Percentiles rank a stretch among this genome's conserved stretches.
Conservation (phyloP, 2,329 filamentous ascomycete genomes). For the Beauveria asiatica region DNA sequence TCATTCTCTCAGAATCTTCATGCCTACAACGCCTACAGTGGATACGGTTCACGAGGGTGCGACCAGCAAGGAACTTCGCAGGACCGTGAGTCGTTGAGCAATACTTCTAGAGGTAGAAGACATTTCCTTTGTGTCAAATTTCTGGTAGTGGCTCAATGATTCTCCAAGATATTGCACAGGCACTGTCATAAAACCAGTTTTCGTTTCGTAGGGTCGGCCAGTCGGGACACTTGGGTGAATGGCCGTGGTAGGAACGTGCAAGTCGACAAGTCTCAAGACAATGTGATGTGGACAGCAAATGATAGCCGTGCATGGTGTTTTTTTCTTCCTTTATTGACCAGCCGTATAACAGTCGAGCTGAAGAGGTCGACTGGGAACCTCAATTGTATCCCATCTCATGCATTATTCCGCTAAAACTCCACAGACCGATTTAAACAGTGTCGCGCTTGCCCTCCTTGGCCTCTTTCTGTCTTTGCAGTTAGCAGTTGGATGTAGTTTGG, state of each 20-base stretch:
- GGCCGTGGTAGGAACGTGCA: not conserved
- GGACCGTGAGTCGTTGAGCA: too few relatives aligned
- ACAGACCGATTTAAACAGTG: conserved; percentile 51
- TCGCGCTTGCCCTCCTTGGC: conserved; percentile 93
- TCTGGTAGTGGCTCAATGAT: too few relatives aligned
- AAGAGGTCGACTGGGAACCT: conserved; percentile 6
- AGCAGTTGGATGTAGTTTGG: conserved; percentile 18
- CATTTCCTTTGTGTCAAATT: too few relatives aligned
- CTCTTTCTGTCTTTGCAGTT: conserved; percentile 66
- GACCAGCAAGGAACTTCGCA: too few relatives aligned
- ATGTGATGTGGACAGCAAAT: not conserved
- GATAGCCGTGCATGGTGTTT: not conserved
- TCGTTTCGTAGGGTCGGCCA: too few relatives aligned
- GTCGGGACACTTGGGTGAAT: too few relatives aligned
- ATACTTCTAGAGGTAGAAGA: too few relatives aligned
- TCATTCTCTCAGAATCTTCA: too few relatives aligned
- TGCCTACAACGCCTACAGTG: too few relatives aligned
- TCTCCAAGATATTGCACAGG: too few relatives aligned
- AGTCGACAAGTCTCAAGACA: not conserved
- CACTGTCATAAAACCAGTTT: too few relatives aligned
- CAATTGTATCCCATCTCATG: conserved; percentile 11
- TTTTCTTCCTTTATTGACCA: conserved; percentile 9
- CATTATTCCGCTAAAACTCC: conserved; percentile 7
- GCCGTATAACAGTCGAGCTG: not conserved
- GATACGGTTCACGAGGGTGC: too few relatives aligned